These are phyloP conservation scores for Pythium phragmiticola DNA, from an alignment of 352 stramenopile genomes.

Conservation along the genomic window DNA sequence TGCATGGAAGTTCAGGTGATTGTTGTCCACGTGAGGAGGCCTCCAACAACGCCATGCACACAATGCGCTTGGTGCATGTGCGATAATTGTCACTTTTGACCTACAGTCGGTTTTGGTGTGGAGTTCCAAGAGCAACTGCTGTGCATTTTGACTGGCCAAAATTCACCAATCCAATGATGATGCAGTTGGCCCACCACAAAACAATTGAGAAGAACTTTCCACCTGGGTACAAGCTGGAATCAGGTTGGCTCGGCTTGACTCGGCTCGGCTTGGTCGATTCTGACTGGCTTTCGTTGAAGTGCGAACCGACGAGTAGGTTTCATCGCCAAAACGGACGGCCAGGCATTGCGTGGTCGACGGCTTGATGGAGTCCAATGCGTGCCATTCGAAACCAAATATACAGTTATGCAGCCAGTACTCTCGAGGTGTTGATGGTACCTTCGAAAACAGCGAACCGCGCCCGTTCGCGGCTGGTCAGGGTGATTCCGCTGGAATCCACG, in stretches of 20 bases:
- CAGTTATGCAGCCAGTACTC: too few relatives aligned
- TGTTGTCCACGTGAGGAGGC: too few relatives aligned
- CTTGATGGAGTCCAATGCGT: too few relatives aligned
- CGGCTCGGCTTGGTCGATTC: slow-evolving; percentile 1
- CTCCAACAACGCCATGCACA: too few relatives aligned
- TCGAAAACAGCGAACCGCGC: too few relatives aligned
- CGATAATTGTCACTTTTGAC: too few relatives aligned
- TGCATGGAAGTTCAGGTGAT: neutral
- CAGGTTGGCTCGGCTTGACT: slow-evolving; percentile 7
- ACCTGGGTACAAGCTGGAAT: slow-evolving; percentile 14
- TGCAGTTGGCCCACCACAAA: slow-evolving; percentile 5
- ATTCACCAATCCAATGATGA: neutral
- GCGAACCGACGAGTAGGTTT: neutral
- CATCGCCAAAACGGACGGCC: neutral
- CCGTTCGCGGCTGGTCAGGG: too few relatives aligned
- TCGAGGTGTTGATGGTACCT: too few relatives aligned
- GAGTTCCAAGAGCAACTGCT: neutral
- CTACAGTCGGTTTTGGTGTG: too few relatives aligned
- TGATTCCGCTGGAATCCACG: too few relatives aligned
- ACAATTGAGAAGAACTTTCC: slow-evolving; percentile 13
- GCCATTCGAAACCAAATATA: too few relatives aligned
- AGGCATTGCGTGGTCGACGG: neutral
- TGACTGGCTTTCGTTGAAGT: neutral
- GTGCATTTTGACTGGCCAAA: slow-evolving; percentile 2
- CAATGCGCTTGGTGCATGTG: too few relatives aligned